Base-by-base conservation (phyloP, 495 filamentous ascomycete species). In the Hypoxylon fuscum region DNA sequence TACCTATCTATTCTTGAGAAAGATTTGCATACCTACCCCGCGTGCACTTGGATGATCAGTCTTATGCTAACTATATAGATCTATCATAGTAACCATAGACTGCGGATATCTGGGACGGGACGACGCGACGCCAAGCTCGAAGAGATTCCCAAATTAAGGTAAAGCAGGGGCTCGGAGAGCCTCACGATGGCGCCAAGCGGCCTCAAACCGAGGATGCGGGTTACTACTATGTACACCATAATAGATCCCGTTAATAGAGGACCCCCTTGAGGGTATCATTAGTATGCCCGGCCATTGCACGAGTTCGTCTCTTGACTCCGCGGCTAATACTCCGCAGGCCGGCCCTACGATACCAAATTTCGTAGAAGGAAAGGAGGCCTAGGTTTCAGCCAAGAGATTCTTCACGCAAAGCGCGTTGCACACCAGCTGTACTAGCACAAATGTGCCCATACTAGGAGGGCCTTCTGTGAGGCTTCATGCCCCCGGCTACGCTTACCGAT, bases 351-450 rank as follows among this genome's bases (percentile, higher is more conserved):
- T 52, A 15, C 38, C 14, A 51, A 51, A 38, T 17, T 21, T 56
- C n/a, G 49, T 23, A 10, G 23, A 34, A 41, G 25, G 18, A 60
- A 27, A 52, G 62, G 47, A 54, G 63, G 34, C 40, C 22, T 57
- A 20, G 31, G 63, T 66, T 66, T 66, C 63, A 66, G 63, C 63
- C 63, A 62, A 66, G 63, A 44, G 35, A 43, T 57, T 54, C 51
- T 62, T 66, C 63, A 62, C 57, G 63, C 63, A 66, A 58, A 66
- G 27, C 37, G 53, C 40, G 63, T 66, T 40, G 63, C 63, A 66
- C 22, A 58, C 42, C 63, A 54, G 44, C 32, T 49, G 5, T 18
- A 57, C 57, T 53, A 66, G 53, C 47, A 53, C 53, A 53, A 66
- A 47, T 42, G 54, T 42, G 52, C 20, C 37, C 25, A 22, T 49